Conservation (phyloP, 208 protist genomes). For the Giardia muris region DNA sequence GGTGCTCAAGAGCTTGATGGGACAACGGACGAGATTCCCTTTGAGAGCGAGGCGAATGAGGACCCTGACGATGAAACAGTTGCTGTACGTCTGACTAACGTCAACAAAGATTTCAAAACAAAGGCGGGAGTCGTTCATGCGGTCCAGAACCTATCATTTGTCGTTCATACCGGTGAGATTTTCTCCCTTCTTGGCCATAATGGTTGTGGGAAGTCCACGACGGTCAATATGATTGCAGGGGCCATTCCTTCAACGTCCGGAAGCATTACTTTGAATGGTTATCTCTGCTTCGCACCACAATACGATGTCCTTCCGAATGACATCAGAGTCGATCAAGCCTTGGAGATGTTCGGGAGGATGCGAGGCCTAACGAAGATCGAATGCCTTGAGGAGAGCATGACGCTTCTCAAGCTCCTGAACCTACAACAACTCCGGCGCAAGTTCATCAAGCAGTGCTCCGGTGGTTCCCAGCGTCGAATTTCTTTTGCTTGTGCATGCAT, state of each 20-base stretch:
- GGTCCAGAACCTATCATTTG: background rate
- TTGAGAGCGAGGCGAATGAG: background rate
- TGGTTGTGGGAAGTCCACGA: background rate
- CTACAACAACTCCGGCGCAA: background rate
- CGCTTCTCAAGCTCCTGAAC: background rate
- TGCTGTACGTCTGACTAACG: background rate
- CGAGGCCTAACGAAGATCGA: background rate
- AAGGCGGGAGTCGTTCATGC: background rate
- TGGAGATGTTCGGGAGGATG: background rate
- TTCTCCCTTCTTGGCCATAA: background rate
- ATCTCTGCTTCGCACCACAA: background rate
- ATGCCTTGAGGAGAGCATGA: too few species aligned
- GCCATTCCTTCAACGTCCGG: background rate
- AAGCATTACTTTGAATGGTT: background rate
- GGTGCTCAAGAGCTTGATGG: background rate
- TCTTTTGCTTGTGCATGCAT: background rate
- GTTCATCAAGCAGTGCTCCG: background rate
- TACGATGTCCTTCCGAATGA: constrained; percentile 4
- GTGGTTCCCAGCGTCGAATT: background rate
- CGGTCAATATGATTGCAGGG: background rate
- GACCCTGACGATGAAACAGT: background rate
- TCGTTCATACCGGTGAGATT: background rate
- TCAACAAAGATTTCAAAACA: background rate
- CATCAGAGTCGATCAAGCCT: background rate
- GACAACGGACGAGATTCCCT: background rate